Conservation (phyloP, 2,329 filamentous ascomycete genomes). For the Xylariaceae sp. region DNA sequence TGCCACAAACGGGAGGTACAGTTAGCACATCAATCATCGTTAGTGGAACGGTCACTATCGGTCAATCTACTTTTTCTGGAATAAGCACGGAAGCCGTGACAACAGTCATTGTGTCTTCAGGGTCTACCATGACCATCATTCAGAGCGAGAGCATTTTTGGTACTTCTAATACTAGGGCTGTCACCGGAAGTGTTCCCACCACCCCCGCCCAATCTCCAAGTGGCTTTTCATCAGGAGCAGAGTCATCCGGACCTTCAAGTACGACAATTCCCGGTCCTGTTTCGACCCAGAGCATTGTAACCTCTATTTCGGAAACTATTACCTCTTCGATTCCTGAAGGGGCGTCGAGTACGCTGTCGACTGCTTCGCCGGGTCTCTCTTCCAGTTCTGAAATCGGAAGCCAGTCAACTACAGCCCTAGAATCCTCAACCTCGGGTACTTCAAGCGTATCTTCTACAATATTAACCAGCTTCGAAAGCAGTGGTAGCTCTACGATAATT, state of each 20-base stretch:
- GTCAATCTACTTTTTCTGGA: conserved; percentile 11
- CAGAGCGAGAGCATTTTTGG: conserved; percentile 23
- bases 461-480: neutral
- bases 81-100: conserved; percentile 20
- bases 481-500: neutral
- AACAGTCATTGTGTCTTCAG: conserved; percentile 21
- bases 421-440: neutral
- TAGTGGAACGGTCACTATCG: conserved; percentile 7
- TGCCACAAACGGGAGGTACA: conserved; percentile 3
- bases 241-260: neutral
- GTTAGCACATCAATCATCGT: conserved; percentile 2
- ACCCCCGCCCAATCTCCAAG: conserved; percentile 8
- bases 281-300: conserved; percentile 11
- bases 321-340: conserved; percentile 7
- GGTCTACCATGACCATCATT: conserved; percentile 25
- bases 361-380: conserved; percentile 2
- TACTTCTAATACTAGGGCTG: conserved; percentile 27
- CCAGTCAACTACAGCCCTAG: neutral
- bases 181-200: conserved; percentile 23
- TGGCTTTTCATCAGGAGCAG: conserved; percentile 6
- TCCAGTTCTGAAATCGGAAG: conserved; percentile 1
- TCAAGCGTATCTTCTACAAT: neutral
- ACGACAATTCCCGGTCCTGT: conserved; percentile 1
- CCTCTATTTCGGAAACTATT: conserved; percentile 3
- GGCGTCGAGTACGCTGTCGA: conserved; percentile 7